Evolutionary conservation across 2,329 filamentous ascomycete species (phyloP), one percentile per base, ranked within the genome.

Genomic region (Xylaria sp.): DNA sequence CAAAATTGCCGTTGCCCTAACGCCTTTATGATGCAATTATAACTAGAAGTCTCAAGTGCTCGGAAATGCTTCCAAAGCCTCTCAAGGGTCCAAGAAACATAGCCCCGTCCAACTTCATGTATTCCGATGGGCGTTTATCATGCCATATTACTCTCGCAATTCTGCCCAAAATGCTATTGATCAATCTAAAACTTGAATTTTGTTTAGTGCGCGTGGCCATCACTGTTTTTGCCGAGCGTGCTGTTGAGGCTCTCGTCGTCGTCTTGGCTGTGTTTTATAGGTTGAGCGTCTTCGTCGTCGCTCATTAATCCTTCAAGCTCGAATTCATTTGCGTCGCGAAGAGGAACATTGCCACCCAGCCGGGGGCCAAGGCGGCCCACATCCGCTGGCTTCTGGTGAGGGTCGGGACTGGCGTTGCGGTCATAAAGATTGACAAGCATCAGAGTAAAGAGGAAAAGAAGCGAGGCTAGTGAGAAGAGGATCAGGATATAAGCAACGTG

Each of bases 401-500:
- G 70, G 2, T 76, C 70, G 1, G 81, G 81, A 74, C 82, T 83
- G 44, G 82, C 81, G 32, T 82, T 82, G 54, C 91, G 88, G 69
- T 94, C 92, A 82, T 97, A 98, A 18, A 98, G 85, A 76, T 92
- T 86, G 55, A 98, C 86, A 58, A 98, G 91, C 83, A 97, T 90
- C 77, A 96, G 94, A 77, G 91, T 89, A 70, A 98, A 97, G 46
- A 99, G 89, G 84, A 97, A 99, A 55, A 97, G 80, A 23, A 99
- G 81, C 80, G 97, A 98, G 28, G 95, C 91, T 61, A 98, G 85
- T 76, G 93, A 97, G 85, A 92, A 98, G 10, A 98, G 84, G 63
- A 98, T 94, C 32, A 99, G 86, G 50, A 98, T 89, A 80, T 98
- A 99, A 5, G 94, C 91, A 51, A 98, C 93, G 77, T 97, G 94